Conservation (phyloP, 768 basidiomycete species). For the Trametes meyenii region DNA sequence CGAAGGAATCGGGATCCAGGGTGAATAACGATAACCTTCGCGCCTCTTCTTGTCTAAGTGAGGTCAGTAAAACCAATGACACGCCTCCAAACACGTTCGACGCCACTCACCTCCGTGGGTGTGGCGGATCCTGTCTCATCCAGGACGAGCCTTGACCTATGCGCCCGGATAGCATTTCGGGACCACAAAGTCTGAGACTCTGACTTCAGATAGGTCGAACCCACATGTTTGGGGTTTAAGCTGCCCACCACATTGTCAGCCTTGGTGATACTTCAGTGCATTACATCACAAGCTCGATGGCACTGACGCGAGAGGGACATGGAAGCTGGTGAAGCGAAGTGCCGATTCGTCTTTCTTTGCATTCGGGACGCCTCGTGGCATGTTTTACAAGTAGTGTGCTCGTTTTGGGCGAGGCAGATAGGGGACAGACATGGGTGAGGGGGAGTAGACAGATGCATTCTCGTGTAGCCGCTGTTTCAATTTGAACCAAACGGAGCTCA, state of each 20-base stretch:
- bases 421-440: neutral
- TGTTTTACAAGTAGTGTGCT: slow-evolving; percentile 30
- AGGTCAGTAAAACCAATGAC: neutral
- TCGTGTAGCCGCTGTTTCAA: slow-evolving; percentile 3
- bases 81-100: slow-evolving; percentile 27
- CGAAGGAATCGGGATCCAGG: slow-evolving; percentile 75
- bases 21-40: slow-evolving; percentile 78
- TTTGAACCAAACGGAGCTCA: neutral
- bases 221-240: slow-evolving; percentile 79
- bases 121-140: slow-evolving; percentile 41
- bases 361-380: slow-evolving; percentile 86
- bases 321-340: slow-evolving; percentile 78
- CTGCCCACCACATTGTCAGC: slow-evolving; percentile 38
- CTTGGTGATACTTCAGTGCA: neutral
- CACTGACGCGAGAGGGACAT: slow-evolving; percentile 73
- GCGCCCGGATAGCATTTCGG: slow-evolving; percentile 53
- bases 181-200: slow-evolving; percentile 77
- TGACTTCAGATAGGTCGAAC: slow-evolving; percentile 75
- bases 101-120: slow-evolving; percentile 28
- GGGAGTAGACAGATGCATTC: neutral
- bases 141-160: slow-evolving; percentile 49
- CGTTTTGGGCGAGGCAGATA: neutral
- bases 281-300: neutral
- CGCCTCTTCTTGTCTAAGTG: slow-evolving; percentile 62
- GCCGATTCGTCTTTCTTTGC: slow-evolving; percentile 81